Evolutionary conservation across 148 eudicot genomes (phyloP).

Genomic region (Camellia lanceoleosa): DNA sequence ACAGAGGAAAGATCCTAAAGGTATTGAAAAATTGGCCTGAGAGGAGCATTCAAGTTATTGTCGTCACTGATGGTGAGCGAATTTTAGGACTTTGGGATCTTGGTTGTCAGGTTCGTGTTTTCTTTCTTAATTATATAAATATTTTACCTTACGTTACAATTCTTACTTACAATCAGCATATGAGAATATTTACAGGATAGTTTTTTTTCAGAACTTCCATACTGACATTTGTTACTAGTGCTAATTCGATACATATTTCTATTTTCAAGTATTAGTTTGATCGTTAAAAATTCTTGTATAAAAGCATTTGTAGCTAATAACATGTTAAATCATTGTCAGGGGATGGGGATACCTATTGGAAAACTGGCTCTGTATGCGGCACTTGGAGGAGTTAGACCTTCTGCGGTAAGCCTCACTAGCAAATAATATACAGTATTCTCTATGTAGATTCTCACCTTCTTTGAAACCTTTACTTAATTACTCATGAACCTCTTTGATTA

Average conservation of each 20-base stretch:
- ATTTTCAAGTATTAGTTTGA: background rate
- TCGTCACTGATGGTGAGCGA: slow-evolving; percentile 23
- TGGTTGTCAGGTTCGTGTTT: slow-evolving; percentile 21
- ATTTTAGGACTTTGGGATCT: slow-evolving; percentile 28
- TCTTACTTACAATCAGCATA: background rate
- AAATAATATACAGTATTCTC: background rate
- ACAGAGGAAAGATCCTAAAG: slow-evolving; percentile 22
- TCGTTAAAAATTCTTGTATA: background rate
- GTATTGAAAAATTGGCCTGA: slow-evolving; percentile 26
- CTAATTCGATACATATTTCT: background rate
- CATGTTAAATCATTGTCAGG: slow-evolving; percentile 42
- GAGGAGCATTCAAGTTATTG: slow-evolving; percentile 28
- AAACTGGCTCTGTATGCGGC: slow-evolving; percentile 86
- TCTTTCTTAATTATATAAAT: background rate
- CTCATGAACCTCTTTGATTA: no score
- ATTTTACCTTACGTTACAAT: background rate
- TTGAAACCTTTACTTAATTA: no score
- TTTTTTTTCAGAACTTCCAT: background rate
- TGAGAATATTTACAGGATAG: background rate
- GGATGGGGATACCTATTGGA: slow-evolving; percentile 98
- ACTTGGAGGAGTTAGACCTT: slow-evolving; percentile 96
- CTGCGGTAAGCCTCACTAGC: slow-evolving; percentile 52
- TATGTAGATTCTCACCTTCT: no score
- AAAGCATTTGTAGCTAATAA: background rate
- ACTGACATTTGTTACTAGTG: background rate